Conservation (phyloP, 2,329 filamentous ascomycete species). For the Alternaria viburni region DNA sequence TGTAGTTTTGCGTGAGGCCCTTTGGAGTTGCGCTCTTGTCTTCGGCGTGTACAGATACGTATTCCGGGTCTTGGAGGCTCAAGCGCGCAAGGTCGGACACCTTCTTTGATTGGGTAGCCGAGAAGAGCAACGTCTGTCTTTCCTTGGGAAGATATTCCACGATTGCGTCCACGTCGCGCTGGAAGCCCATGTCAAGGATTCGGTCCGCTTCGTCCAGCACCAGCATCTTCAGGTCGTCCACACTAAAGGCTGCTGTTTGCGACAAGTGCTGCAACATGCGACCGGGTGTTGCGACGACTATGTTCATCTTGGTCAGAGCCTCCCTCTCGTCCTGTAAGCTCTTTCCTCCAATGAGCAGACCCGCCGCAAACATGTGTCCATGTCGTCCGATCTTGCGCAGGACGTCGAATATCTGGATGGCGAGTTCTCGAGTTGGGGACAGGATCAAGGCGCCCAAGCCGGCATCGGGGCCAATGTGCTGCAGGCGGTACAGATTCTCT, state of each 20-base stretch:
- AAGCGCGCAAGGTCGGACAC: conserved; percentile 90
- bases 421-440: conserved; percentile 91
- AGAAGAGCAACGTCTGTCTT: conserved; percentile 92
- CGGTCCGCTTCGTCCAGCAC: conserved; percentile 96
- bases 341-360: conserved; percentile 92
- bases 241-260: conserved; percentile 87
- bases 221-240: conserved; percentile 88
- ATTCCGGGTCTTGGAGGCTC: conserved; percentile 89
- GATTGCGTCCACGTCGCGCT: conserved; percentile 87
- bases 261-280: conserved; percentile 95
- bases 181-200: conserved; percentile 98
- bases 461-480: conserved; percentile 85
- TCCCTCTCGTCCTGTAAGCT: conserved; percentile 86
- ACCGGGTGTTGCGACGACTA: conserved; percentile 92
- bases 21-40: conserved; percentile 80
- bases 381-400: conserved; percentile 86
- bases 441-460: conserved; percentile 92
- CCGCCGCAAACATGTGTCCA: conserved; percentile 85
- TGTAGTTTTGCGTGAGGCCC: conserved; percentile 88
- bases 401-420: conserved; percentile 96
- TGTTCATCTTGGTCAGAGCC: conserved; percentile 89
- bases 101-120: conserved; percentile 92
- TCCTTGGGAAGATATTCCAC: conserved; percentile 86
- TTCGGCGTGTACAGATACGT: conserved; percentile 89
- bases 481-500: conserved; percentile 86